Evolutionary conservation across 176 grass and related monocot species (phyloP).

Genomic region (Triticum dicoccoides): DNA sequence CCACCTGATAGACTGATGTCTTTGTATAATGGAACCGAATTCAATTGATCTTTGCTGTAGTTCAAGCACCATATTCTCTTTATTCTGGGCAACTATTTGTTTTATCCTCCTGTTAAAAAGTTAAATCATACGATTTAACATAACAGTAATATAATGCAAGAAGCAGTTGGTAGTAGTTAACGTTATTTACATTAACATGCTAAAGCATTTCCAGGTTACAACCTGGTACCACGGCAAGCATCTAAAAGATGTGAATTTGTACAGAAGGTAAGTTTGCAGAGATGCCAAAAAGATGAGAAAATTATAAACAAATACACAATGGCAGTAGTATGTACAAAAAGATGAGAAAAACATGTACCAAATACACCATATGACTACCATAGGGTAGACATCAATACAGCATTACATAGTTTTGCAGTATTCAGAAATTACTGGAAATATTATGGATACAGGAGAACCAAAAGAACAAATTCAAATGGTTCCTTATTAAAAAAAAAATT

Average conservation of each 20-base stretch:
- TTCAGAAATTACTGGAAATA: background rate
- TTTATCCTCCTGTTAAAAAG: conserved; percentile 72
- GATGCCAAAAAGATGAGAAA: background rate
- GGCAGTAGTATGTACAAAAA: background rate
- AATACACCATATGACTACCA: background rate
- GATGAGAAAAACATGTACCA: too few species aligned
- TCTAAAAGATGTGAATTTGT: conserved; percentile 10
- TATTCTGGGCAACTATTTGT: conserved; percentile 70
- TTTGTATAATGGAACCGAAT: conserved; percentile 93
- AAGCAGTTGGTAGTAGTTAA: background rate
- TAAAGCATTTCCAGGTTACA: conserved; percentile 8
- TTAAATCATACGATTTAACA: conserved; percentile 18
- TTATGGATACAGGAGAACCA: background rate
- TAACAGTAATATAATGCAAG: conserved; percentile 6
- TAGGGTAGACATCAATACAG: conserved; percentile 11
- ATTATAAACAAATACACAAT: background rate
- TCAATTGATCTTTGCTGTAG: conserved; percentile 98
- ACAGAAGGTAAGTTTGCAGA: conserved; percentile 3
- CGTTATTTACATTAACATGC: background rate
- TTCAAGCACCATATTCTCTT: conserved; percentile 84
- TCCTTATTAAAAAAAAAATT: conserved; percentile 2
- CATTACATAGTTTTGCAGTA: background rate
- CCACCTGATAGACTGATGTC: conserved; percentile 87
- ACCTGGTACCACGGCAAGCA: background rate
- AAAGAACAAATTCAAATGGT: background rate